Conservation (phyloP, 768 basidiomycete genomes). For the Suillus fuscotomentosus region DNA sequence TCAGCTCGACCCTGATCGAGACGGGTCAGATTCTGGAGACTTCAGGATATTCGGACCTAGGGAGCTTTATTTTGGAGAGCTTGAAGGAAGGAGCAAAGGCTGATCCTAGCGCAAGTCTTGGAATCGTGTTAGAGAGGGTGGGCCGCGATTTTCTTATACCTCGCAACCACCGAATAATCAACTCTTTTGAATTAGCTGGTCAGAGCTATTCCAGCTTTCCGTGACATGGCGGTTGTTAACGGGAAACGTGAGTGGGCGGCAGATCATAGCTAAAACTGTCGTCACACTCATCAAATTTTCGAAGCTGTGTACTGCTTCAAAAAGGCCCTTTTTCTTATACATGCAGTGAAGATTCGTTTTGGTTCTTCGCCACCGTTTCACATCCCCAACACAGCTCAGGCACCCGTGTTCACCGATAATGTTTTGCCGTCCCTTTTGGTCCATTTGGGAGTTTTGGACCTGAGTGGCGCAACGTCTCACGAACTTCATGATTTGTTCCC, state of each 20-base stretch:
- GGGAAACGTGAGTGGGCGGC: conserved; percentile 48
- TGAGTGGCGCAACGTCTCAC: conserved; percentile 44
- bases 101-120: conserved; percentile 40
- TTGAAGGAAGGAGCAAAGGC: conserved; percentile 52
- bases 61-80: conserved; percentile 69
- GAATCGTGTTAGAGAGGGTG: conserved; percentile 64
- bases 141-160: conserved; percentile 15
- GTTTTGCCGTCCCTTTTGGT: conserved; percentile 81
- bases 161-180: conserved; percentile 6
- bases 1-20: conserved; percentile 63
- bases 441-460: conserved; percentile 71
- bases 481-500: conserved; percentile 50
- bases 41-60: conserved; percentile 66
- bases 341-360: conserved; percentile 69
- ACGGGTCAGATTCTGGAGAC: conserved; percentile 66
- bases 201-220: conserved; percentile 76
- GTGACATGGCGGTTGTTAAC: conserved; percentile 69
- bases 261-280: conserved; percentile 3
- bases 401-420: conserved; percentile 79
- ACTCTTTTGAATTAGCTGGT: conserved; percentile 50
- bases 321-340: conserved; percentile 82
- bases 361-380: conserved; percentile 57
- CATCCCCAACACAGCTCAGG: conserved; percentile 53
- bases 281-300: neutral
- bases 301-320: conserved; percentile 87